These are phyloP conservation scores for Xylariaceae sp. DNA, from an alignment of 2,329 filamentous ascomycete genomes.

Conservation along the genomic window DNA sequence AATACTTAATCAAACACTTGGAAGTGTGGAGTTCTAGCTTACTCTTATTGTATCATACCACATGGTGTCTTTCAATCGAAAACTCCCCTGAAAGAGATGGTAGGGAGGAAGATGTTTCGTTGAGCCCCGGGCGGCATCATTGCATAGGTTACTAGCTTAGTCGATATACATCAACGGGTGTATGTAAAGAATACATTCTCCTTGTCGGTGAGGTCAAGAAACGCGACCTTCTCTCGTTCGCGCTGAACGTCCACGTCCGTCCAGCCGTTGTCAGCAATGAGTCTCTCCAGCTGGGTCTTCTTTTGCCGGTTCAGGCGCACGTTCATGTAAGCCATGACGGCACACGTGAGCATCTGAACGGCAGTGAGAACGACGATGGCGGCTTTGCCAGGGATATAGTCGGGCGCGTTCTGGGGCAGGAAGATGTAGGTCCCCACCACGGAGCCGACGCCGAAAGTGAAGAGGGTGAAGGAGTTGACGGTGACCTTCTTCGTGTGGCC, in stretches of 20 bases:
- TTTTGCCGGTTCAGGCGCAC: constrained; percentile 39
- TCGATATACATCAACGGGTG: constrained; percentile 25
- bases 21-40: too few relatives aligned
- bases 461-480: constrained; percentile 47
- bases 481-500: constrained; percentile 53
- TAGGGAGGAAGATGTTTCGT: too few relatives aligned
- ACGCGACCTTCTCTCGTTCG: constrained; percentile 40
- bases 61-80: too few relatives aligned
- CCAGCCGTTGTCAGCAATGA: too few relatives aligned
- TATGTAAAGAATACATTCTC: constrained; percentile 40
- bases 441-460: constrained; percentile 46
- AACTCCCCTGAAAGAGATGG: too few relatives aligned
- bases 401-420: constrained; percentile 38
- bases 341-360: constrained; percentile 40
- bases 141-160: too few relatives aligned
- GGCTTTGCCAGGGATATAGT: constrained; percentile 45
- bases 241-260: too few relatives aligned
- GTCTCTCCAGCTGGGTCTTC: constrained; percentile 21
- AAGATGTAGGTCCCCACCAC: constrained; percentile 50
- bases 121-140: too few relatives aligned
- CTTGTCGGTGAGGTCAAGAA: constrained; percentile 44
- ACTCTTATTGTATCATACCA: too few relatives aligned
- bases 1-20: too few relatives aligned
- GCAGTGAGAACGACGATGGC: constrained; percentile 48
- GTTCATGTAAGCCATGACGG: constrained; percentile 44